A percentile compares a stretch with the other conserved stretches of the same genome.
phyloP scores from a whole-genome alignment of 306 rosid genomes.

The Prunus davidiana region DNA sequence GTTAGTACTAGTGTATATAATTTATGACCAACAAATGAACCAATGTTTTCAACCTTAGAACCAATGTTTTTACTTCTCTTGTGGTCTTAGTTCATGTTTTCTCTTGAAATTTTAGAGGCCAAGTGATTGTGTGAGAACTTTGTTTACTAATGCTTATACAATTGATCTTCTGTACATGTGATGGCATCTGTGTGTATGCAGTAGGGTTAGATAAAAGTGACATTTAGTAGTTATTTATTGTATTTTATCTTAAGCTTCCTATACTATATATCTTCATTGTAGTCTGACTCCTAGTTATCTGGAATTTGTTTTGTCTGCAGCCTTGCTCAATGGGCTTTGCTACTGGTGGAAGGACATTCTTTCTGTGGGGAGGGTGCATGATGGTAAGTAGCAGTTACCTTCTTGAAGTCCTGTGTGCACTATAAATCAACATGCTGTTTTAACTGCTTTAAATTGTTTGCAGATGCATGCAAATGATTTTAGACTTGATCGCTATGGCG shows the following conservation, averaged over 20 bases:
- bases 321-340: slow-evolving; percentile 99
- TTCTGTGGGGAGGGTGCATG: slow-evolving; percentile 99
- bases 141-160: too few relatives aligned
- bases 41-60: neutral
- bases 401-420: slow-evolving; percentile 11
- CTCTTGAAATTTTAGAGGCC: neutral
- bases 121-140: neutral
- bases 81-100: neutral
- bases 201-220: neutral
- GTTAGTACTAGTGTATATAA: neutral
- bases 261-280: neutral
- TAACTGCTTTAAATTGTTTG: slow-evolving; percentile 33
- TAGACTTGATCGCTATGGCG: slow-evolving; percentile 70
- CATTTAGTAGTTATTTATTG: neutral
- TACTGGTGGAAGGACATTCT: slow-evolving; percentile 97
- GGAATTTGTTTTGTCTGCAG: slow-evolving; percentile 39
- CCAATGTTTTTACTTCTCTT: neutral
- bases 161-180: neutral
- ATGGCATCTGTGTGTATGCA: neutral
- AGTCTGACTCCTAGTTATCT: slow-evolving; percentile 1
- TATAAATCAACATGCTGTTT: slow-evolving; percentile 2
- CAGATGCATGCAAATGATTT: slow-evolving; percentile 99
- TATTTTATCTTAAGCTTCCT: neutral
- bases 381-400: slow-evolving; percentile 66
- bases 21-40: neutral